phyloP scores from a whole-genome alignment of 2,329 filamentous ascomycete genomes.

The Paecilomyces niveus region DNA sequence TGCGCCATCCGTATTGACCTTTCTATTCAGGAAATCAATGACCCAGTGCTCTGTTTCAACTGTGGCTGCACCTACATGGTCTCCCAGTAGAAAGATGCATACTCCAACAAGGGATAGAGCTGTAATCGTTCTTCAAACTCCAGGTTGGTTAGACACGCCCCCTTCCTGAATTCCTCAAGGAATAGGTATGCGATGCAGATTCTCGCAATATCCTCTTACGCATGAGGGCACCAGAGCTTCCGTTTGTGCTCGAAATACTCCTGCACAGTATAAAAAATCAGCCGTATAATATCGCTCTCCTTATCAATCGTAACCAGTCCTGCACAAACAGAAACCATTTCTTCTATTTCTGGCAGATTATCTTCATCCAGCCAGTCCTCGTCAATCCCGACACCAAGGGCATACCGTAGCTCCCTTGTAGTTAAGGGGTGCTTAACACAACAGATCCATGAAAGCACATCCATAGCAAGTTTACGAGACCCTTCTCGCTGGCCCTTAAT shows the following conservation, averaged over 20 bases:
- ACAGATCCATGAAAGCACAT: conserved; percentile 36
- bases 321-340: conserved; percentile 11
- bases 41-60: neutral
- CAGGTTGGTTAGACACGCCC: conserved; percentile 6
- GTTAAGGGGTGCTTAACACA: conserved; percentile 29
- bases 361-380: conserved; percentile 16
- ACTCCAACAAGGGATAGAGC: conserved; percentile 16
- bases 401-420: conserved; percentile 34
- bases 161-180: conserved; percentile 15
- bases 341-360: conserved; percentile 9
- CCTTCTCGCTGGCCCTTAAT: conserved; percentile 33
- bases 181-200: conserved; percentile 24
- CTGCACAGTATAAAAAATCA: conserved; percentile 41
- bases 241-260: conserved; percentile 38
- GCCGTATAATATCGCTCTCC: conserved; percentile 10
- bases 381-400: conserved; percentile 26
- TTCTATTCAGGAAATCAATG: neutral
- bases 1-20: neutral
- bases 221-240: conserved; percentile 12
- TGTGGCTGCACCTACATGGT: conserved; percentile 9
- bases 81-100: conserved; percentile 19
- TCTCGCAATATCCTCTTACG: conserved; percentile 13
- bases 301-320: conserved; percentile 14
- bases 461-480: conserved; percentile 28
- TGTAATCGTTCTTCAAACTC: conserved; percentile 12